phyloP scores from a whole-genome alignment of 805 yeast species.

The Saturnispora mendoncae region DNA sequence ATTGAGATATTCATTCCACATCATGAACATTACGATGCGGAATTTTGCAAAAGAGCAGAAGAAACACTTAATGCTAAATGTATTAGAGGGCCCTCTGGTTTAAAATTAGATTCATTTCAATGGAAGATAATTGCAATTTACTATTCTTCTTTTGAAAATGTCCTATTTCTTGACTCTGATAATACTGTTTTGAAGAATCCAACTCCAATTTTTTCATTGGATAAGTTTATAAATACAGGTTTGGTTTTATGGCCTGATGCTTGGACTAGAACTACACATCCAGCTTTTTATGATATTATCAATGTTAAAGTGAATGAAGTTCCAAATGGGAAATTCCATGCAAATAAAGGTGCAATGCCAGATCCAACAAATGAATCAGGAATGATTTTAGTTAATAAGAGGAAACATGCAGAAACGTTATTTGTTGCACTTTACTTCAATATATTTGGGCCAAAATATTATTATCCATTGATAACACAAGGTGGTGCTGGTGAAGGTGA shows the following conservation, averaged over 20 bases:
- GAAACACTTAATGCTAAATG: conserved; percentile 40
- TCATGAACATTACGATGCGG: conserved; percentile 35
- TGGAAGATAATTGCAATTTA: conserved; percentile 43
- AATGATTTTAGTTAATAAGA: conserved; percentile 49
- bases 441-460: conserved; percentile 48
- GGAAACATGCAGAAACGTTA: conserved; percentile 43
- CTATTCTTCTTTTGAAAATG: conserved; percentile 37
- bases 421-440: conserved; percentile 53
- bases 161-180: conserved; percentile 44
- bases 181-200: conserved; percentile 36
- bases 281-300: conserved; percentile 38
- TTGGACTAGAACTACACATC: conserved; percentile 62
- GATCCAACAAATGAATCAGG: conserved; percentile 62
- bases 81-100: conserved; percentile 29
- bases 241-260: conserved; percentile 61
- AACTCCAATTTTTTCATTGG: conserved; percentile 37
- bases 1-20: conserved; percentile 43
- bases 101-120: conserved; percentile 39
- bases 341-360: conserved; percentile 51
- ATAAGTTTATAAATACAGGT: conserved; percentile 34
- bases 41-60: conserved; percentile 35
- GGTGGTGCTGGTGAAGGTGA: conserved; percentile 48
- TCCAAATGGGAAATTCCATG: conserved; percentile 43
- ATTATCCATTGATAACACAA: conserved; percentile 42
- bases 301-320: conserved; percentile 14